A percentile compares a stretch with the other conserved stretches of the same genome.
These are phyloP conservation scores for Dendrobium catenatum DNA, from an alignment of 106 monocot species.

Conservation along the genomic window DNA sequence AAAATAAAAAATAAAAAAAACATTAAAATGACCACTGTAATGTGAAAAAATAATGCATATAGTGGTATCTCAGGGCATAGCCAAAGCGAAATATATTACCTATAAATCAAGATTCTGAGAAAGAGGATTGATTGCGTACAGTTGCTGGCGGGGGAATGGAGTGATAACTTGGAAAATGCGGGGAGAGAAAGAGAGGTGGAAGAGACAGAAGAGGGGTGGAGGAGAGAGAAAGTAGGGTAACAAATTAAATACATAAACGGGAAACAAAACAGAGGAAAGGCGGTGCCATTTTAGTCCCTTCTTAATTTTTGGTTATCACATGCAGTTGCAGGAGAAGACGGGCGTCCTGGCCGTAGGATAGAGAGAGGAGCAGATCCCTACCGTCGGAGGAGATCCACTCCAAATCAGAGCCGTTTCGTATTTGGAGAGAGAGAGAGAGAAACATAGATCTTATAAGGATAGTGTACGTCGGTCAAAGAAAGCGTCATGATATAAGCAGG, in stretches of 20 bases:
- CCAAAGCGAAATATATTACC: conserved; percentile 1
- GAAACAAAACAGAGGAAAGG: neutral
- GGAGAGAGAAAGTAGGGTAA: neutral
- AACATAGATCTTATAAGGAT: conserved; percentile 1
- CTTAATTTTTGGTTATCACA: neutral
- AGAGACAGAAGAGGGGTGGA: neutral
- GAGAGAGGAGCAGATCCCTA: conserved; percentile 15
- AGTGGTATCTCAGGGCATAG: neutral
- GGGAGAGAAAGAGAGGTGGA: too few species aligned
- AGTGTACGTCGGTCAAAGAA: conserved; percentile 18
- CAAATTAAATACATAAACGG: neutral
- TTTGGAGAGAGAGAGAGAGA: neutral
- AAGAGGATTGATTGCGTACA: neutral
- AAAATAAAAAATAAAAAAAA: neutral
- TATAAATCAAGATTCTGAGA: neutral
- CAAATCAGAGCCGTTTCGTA: conserved; percentile 1
- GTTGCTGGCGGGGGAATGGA: neutral
- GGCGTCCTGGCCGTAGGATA: conserved; percentile 24
- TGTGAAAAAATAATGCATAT: neutral
- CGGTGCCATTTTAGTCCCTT: neutral
- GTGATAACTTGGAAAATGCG: too few species aligned
- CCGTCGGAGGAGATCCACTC: conserved; percentile 12
- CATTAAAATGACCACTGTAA: neutral
- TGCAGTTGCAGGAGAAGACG: conserved; percentile 11
- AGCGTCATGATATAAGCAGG: neutral